phyloP scores from a whole-genome alignment of 495 filamentous ascomycete species.

The Lentithecium fluviatile region DNA sequence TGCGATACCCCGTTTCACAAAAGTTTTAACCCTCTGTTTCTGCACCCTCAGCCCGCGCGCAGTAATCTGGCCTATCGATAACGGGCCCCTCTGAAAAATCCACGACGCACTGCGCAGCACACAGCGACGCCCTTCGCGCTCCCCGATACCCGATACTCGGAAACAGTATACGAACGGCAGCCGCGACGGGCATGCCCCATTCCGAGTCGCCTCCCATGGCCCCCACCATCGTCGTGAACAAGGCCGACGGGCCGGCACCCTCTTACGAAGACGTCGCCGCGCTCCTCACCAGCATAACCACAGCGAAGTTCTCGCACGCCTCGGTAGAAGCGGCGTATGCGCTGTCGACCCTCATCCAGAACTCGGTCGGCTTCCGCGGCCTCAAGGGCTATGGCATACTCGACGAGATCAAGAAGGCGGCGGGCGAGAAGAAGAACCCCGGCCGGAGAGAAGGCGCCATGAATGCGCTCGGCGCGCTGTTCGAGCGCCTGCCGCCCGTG shows the following conservation, averaged over 20 bases:
- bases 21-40: neutral
- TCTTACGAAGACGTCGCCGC: constrained; percentile 69
- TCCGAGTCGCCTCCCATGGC: constrained; percentile 58
- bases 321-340: constrained; percentile 86
- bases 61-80: constrained; percentile 17
- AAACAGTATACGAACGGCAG: neutral
- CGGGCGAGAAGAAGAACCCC: constrained; percentile 91
- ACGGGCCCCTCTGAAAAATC: constrained; percentile 2
- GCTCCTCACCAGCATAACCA: constrained; percentile 73
- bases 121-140: too few species aligned
- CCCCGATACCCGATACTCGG: too few species aligned
- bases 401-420: constrained; percentile 74
- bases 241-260: constrained; percentile 60
- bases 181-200: constrained; percentile 59
- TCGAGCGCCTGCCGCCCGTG: constrained; percentile 79
- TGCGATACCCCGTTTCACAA: neutral
- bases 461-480: constrained; percentile 88
- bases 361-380: constrained; percentile 74
- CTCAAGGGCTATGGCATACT: constrained; percentile 72
- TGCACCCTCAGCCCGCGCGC: neutral
- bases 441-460: constrained; percentile 85
- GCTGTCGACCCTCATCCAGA: constrained; percentile 73
- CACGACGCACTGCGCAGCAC: neutral
- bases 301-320: constrained; percentile 74
- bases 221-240: constrained; percentile 61